Evolutionary conservation across 2,329 filamentous ascomycete species (phyloP), one percentile per base, ranked within the genome.

Genomic region (Xylaria sp.): DNA sequence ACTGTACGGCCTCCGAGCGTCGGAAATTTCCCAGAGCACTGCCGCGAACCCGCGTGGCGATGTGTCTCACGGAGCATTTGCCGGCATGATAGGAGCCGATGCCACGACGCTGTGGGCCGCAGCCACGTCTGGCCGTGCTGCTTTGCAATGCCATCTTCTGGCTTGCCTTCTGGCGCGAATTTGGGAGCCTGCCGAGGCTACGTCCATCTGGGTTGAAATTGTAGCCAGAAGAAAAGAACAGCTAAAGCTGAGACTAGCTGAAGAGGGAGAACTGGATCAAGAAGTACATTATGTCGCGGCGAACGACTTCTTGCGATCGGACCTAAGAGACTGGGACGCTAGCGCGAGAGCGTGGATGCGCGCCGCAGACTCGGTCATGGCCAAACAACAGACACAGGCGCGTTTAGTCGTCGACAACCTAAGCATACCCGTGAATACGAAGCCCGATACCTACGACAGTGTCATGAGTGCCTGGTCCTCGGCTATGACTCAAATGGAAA

Each of bases 341-440:
- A 74, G 72, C 47, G 68, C 70, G 0, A 61, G 73, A 2, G 55
- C 73, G 0, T 76, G 73, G 74, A 56, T 76, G 1, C 55, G 57
- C 2, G 64, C 52, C 1, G 72, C 70, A 5, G 71, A 73, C 44
- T 29, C 50, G 5, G 64, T 57, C 13, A 72, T 58, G 52, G 20
- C 11, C 2, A 19, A 21, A 4, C 44, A 71, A 42, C 64, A 68
- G 16, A 66, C 52, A 7, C 66, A 71, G 41, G 48, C 71, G 0
- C 59, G 50, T 17, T 57, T 71, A 1, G 68, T 72, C 24, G 39
- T 69, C 18, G 55, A 69, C 11, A 69, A 74, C 45, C 43, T 72
- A 1, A 45, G 43, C 17, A 24, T 67, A 2, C 56, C 63, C 0
- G 62, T 69, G 38, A 63, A 66, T 18, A 47, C 20, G 11, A 57